Evolutionary conservation across 352 stramenopile species (phyloP), one percentile per base, ranked within the genome.

Genomic region (Pythium biforme): DNA sequence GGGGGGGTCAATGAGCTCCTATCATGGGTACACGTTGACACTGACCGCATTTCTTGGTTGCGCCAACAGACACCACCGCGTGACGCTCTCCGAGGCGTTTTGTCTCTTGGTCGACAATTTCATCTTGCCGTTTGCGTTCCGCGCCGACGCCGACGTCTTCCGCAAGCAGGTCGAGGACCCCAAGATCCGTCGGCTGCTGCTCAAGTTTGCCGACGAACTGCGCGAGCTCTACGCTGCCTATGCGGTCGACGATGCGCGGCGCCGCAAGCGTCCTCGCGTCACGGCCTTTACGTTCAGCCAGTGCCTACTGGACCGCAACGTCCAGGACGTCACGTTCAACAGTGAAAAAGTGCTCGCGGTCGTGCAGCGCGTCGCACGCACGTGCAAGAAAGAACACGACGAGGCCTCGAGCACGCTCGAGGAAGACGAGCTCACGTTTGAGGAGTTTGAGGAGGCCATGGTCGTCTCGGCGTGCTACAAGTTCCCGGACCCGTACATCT

Each of bases 71-170:
- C 71, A 75, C 54, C 81, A 88, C 50, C 78, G 81, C 23, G 64
- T 88, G 52, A 84, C 83, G 14, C 61, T 92, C 8, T 92, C 83
- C 7, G 83, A 92, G 64, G 73, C 79, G 10, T 89, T 92, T 48
- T 92, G 81, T 51, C 71, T 92, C 40, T 74, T 92, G 33, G 67
- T 89, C 2, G 81, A 90, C 68, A 92, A 86, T 57, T 86, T 77
- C 22, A 82, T 92, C 33, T 55, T 90, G 11, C 79, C 83, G 17
- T 90, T 86, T 31, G 83, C 83, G 8, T 90, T 90, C 70, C 79
- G 83, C 45, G 79, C 74, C 10, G 81, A 92, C 59, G 76, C 76
- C 27, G 83, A 92, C 48, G 55, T 90, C 46, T 92, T 92, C 66
- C 76, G 78, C 7, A 81, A 81, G 64, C 77, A 92, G 67, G 70